Percentiles rank a stretch among this genome's conserved stretches.
phyloP scores from a whole-genome alignment of 2,329 filamentous ascomycete genomes.

The Phoma sp. region DNA sequence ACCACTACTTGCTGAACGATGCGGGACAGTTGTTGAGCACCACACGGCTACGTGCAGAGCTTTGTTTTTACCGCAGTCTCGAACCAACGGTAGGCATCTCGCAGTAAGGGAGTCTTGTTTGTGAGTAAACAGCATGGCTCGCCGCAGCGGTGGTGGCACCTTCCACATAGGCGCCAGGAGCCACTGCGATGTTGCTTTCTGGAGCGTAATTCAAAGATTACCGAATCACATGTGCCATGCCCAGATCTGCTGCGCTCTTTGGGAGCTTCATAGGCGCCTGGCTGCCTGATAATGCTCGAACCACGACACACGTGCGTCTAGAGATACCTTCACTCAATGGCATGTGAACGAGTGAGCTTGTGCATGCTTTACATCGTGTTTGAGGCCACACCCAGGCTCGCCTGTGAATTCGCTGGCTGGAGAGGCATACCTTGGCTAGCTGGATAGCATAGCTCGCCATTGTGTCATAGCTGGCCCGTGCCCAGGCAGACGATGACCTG shows the following conservation, averaged over 20 bases:
- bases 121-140: neutral
- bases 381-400: neutral
- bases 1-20: slow-evolving; percentile 4
- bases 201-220: neutral
- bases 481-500: neutral
- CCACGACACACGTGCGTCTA: no score
- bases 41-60: slow-evolving; percentile 5
- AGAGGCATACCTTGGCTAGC: neutral
- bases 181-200: neutral
- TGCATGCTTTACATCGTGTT: neutral
- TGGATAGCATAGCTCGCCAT: neutral
- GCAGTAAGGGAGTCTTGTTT: neutral
- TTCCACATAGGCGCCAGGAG: neutral
- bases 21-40: slow-evolving; percentile 17
- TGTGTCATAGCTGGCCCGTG: neutral
- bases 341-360: no score
- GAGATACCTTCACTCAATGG: no score
- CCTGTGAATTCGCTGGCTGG: neutral
- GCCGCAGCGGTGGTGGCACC: neutral
- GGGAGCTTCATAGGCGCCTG: no score
- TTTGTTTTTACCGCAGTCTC: neutral
- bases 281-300: no score
- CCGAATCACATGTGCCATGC: neutral
- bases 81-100: neutral
- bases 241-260: neutral